These are phyloP conservation scores for Daldinia concentrica DNA, from an alignment of 495 filamentous ascomycete genomes.

Conservation along the genomic window DNA sequence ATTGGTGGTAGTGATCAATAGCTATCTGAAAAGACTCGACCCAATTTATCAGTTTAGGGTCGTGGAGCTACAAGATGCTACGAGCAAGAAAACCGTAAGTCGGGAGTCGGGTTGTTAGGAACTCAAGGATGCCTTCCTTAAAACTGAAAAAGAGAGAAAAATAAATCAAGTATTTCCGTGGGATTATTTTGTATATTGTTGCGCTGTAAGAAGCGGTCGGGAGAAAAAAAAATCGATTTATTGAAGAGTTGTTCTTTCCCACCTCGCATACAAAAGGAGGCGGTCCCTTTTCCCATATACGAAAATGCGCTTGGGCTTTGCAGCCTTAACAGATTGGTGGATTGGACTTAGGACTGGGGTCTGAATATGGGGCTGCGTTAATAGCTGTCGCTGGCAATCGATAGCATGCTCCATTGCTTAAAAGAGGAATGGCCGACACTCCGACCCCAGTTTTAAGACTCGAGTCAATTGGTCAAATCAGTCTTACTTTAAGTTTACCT, in stretches of 20 bases:
- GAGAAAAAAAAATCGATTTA: constrained; percentile 14
- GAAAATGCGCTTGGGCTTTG: constrained; percentile 38
- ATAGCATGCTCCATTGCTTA: constrained; percentile 11
- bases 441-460: constrained; percentile 3
- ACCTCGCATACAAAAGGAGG: constrained; percentile 38
- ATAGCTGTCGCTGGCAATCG: constrained; percentile 23
- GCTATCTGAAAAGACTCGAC: constrained; percentile 12
- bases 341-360: constrained; percentile 24
- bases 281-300: constrained; percentile 26
- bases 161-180: constrained; percentile 24
- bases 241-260: constrained; percentile 31
- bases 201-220: not conserved
- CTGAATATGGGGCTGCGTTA: constrained; percentile 19
- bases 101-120: constrained; percentile 9
- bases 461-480: constrained; percentile 6
- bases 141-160: constrained; percentile 8
- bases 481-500: constrained; percentile 3
- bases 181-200: constrained; percentile 19
- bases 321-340: constrained; percentile 37
- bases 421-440: constrained; percentile 34
- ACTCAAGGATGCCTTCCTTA: constrained; percentile 5
- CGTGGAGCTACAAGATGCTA: constrained; percentile 14
- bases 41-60: constrained; percentile 21
- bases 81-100: constrained; percentile 9
- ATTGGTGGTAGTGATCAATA: not conserved